These are phyloP conservation scores for Oenanthe sinensis DNA, from an alignment of 129 eudicot species.

Conservation along the genomic window DNA sequence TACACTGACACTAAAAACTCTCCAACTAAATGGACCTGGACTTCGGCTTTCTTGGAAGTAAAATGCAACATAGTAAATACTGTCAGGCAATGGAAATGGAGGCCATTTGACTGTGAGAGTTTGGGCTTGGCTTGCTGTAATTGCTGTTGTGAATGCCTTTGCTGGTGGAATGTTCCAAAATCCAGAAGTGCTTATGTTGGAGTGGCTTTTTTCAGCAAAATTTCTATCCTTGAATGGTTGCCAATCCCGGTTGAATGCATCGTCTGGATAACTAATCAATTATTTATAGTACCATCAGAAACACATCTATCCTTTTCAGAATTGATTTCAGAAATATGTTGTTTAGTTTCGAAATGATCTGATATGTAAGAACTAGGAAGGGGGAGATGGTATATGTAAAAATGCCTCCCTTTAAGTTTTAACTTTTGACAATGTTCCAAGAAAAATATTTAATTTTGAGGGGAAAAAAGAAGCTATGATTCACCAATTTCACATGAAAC, in stretches of 20 bases:
- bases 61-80: constrained; percentile 57
- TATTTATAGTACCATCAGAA: constrained; percentile 8
- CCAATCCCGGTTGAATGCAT: constrained; percentile 66
- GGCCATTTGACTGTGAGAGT: constrained; percentile 65
- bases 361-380: no score
- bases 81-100: constrained; percentile 44
- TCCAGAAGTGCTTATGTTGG: constrained; percentile 40
- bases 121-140: constrained; percentile 66
- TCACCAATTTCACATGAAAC: not conserved
- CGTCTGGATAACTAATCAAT: constrained; percentile 81
- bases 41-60: constrained; percentile 76
- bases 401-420: not conserved
- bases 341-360: no score
- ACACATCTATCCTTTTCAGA: not conserved
- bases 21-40: constrained; percentile 75
- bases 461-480: not conserved
- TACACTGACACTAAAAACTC: constrained; percentile 52
- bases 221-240: constrained; percentile 46
- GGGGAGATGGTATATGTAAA: no score
- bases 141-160: constrained; percentile 39
- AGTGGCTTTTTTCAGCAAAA: constrained; percentile 39
- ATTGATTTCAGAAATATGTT: not conserved
- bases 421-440: not conserved
- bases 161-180: constrained; percentile 89
- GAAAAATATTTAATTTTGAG: not conserved